Base-by-base conservation (phyloP, 2,329 filamentous ascomycete species). In the Microcyclospora tardicrescens region DNA sequence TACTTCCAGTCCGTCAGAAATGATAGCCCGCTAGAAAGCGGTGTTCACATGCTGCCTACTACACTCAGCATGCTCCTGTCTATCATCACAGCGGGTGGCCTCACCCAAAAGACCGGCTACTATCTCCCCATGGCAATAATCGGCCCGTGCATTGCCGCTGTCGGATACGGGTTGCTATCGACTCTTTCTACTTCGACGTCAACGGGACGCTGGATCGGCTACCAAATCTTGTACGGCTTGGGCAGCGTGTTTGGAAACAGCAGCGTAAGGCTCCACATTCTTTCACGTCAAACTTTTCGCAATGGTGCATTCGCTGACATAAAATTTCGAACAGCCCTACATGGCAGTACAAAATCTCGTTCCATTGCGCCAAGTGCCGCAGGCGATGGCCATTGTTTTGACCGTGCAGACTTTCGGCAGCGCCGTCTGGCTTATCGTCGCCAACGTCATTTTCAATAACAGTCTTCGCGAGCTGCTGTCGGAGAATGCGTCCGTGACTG, bases 141-240 rank as follows among this genome's bases (percentile, higher is more conserved):
- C 24, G 39, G 38, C 28, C 43, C 43, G 12, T 28, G 40, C 2
- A 36, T 50, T 10, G 38, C 42, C 19, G 38, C 47, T n/a, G 38
- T 54, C 38, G 44, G 42, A 9, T 45, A 35, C 19, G 52, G 54
- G 6, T 37, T 55, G 3, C 35, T 53, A 16, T 42, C 38, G 16
- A 52, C 39, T 60, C 55, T 71, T 6, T 55, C 61, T 11, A 46
- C 62, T 12, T 45, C 59, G 36, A 64, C 65, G 2, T 43, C 57
- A 3, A 60, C 60, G 2, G 65, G 57, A n/a, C 58, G 61, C 29
- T 73, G 69, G 69, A 66, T 72, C 30, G 69, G 69, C 5, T 73
- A 68, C 47, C 69, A 73, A 54, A 60, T 73, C 10, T 37, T 73
- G 2, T 49, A 57, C 2, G 71, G 69, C 2, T 45, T 68, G 1